Conservation (phyloP, 164 flowering plant genomes). For the Buxus sempervirens region DNA sequence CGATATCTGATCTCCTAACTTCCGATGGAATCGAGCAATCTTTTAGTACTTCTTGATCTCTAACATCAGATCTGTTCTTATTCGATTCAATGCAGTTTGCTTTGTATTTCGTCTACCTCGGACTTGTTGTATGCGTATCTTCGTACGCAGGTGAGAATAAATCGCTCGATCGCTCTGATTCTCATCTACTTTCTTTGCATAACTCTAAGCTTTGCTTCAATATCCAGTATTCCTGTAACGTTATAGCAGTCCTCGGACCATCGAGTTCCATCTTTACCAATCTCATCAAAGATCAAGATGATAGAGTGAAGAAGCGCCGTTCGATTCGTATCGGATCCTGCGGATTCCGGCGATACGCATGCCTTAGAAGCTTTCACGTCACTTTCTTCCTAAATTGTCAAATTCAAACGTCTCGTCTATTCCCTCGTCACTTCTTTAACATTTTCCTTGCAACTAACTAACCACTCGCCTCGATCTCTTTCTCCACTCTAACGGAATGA, state of each 20-base stretch:
- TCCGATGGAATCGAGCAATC: neutral
- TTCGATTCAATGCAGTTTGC: conserved; percentile 68
- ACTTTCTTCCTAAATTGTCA: neutral
- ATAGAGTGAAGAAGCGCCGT: neutral
- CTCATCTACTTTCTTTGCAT: neutral
- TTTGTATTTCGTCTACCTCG: conserved; percentile 87
- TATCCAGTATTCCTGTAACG: too few relatives aligned
- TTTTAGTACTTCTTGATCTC: neutral
- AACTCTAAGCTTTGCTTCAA: too few relatives aligned
- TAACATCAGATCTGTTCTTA: conserved; percentile 27
- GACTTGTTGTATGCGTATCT: conserved; percentile 80
- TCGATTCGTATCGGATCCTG: neutral
- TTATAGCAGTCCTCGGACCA: neutral
- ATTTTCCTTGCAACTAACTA: neutral
- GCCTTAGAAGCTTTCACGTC: neutral
- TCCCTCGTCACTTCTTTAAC: neutral
- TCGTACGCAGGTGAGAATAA: conserved; percentile 74
- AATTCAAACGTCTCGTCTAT: neutral
- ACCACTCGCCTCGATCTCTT: neutral
- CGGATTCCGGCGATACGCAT: neutral
- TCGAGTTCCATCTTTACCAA: neutral
- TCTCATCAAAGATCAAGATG: neutral
- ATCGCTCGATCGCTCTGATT: neutral
- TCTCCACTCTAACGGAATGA: neutral
- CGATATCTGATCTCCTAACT: neutral